A percentile compares a stretch with the other conserved stretches of the same genome.
Conservation (phyloP, 495 filamentous ascomycete species). For the Penicillium psychrofluorescens region DNA sequence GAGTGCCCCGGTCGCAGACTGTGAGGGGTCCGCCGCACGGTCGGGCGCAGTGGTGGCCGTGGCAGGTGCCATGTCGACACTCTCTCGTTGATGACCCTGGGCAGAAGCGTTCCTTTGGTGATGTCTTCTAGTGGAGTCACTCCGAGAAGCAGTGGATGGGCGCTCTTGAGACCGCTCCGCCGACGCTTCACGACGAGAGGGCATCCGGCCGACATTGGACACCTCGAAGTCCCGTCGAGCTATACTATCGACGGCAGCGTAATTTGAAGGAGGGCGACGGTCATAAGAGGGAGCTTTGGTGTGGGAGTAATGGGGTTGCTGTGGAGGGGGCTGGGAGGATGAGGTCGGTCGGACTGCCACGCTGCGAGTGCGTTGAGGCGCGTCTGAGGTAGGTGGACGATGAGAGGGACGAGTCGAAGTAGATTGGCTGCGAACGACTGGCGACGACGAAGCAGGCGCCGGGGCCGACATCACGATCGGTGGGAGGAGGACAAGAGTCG, state of each 20-base stretch:
- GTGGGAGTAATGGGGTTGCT: slow-evolving; percentile 27
- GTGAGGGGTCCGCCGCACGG: slow-evolving; percentile 31
- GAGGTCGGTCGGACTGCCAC: slow-evolving; percentile 40
- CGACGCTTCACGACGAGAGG: slow-evolving; percentile 47
- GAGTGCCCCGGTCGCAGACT: slow-evolving; percentile 34
- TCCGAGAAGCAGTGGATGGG: slow-evolving; percentile 39
- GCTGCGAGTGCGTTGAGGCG: slow-evolving; percentile 51
- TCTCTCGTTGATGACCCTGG: slow-evolving; percentile 39
- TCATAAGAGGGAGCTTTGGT: slow-evolving; percentile 47
- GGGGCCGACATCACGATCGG: slow-evolving; percentile 44
- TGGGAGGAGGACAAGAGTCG: slow-evolving; percentile 5
- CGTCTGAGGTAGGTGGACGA: slow-evolving; percentile 37
- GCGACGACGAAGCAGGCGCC: slow-evolving; percentile 33
- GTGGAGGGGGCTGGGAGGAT: slow-evolving; percentile 27
- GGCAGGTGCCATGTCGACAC: slow-evolving; percentile 47
- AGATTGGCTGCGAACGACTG: slow-evolving; percentile 48
- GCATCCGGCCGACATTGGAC: slow-evolving; percentile 38
- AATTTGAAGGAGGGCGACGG: slow-evolving; percentile 42
- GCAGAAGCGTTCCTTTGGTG: slow-evolving; percentile 39
- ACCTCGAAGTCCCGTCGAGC: slow-evolving; percentile 54
- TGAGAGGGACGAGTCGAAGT: slow-evolving; percentile 44
- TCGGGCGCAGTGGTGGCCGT: slow-evolving; percentile 19
- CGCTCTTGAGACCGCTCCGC: slow-evolving; percentile 44
- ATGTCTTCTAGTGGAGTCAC: slow-evolving; percentile 39
- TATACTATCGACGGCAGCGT: slow-evolving; percentile 44